Base-by-base conservation (phyloP, 495 filamentous ascomycete species). In the Cercophora samala region DNA sequence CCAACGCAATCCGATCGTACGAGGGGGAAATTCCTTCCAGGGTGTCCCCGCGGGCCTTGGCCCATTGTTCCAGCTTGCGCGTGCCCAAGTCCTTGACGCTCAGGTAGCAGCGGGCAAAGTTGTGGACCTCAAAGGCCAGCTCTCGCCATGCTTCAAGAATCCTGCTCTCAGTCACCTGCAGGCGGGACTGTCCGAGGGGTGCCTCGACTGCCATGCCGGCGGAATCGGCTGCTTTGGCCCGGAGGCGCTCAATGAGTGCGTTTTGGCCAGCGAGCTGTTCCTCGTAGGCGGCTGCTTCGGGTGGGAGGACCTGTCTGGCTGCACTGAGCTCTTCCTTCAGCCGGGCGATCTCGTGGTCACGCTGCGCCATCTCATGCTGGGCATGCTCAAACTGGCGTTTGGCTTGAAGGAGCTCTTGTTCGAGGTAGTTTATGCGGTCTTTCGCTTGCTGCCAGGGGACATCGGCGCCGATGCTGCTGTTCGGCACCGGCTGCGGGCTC, bases 71-170 rank as follows among this genome's bases (percentile, higher is more conserved):
- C 22, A 60, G 13, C 58, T 60, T 60, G 11, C 23, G 23, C 22
- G 23, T 15, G 18, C 54, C 23, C 54, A 58, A 21, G 58, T 29
- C 58, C 15, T 11, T 13, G 37, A 46, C 13, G 37, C 37, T 60
- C 58, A 60, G 24, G 23, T 60, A 60, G 17, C 58, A 60, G 11
- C 9, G n/a, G 18, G 29, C 58, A 60, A 60, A 60, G 23, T 60
- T 60, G 58, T 29, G 58, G 0, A 60, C 23, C 22, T 29, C 26
- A 26, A 25, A 60, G 24, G 19, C 5, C 6, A 60, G 58, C 24
- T 24, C 58, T 13, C 26, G 58, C 58, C 58, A 60, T 5, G 22
- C 17, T 5, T 60, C 26, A 3, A 60, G 17, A 18, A 60, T 24
- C 23, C 26, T 26, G 58, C 22, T 22, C 24, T 60, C 58, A 0